phyloP scores from a whole-genome alignment of 192 early-diverging fungal species.

The Coemansia sp. region DNA sequence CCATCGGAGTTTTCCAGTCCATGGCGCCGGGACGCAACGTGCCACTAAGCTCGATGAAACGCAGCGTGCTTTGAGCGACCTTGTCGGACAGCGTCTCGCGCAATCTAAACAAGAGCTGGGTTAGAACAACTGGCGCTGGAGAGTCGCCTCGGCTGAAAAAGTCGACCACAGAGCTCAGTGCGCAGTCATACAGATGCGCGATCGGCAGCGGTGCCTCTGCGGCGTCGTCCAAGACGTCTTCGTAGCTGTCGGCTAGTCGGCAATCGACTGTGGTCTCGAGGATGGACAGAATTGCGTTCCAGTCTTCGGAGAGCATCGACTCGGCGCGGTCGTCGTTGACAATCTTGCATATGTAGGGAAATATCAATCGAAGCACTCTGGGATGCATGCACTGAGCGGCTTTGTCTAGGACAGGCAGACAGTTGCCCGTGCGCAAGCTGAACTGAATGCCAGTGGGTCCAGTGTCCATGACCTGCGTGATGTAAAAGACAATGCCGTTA shows the following conservation, averaged over 20 bases:
- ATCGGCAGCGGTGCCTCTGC: conserved; percentile 11
- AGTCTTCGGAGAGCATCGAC: conserved; percentile 44
- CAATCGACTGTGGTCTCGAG: conserved; percentile 35
- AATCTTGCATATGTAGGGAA: conserved; percentile 50
- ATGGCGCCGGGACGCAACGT: conserved; percentile 31
- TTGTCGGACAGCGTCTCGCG: conserved; percentile 40
- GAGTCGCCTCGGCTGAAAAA: conserved; percentile 17
- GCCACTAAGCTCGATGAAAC: conserved; percentile 30
- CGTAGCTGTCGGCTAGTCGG: conserved; percentile 18
- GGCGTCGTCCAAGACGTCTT: neutral
- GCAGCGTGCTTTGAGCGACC: conserved; percentile 41
- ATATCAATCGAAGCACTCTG: conserved; percentile 40
- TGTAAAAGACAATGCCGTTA: conserved; percentile 55
- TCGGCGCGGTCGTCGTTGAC: conserved; percentile 49
- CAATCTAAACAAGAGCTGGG: conserved; percentile 34
- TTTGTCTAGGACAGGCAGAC: conserved; percentile 50
- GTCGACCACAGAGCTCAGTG: conserved; percentile 28
- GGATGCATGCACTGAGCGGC: conserved; percentile 46
- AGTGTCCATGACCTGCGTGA: conserved; percentile 55
- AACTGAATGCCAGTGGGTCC: conserved; percentile 54
- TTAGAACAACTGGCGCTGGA: conserved; percentile 15
- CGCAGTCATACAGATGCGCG: conserved; percentile 33
- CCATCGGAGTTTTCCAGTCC: conserved; percentile 20
- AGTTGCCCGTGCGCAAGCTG: conserved; percentile 52
- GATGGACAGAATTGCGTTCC: conserved; percentile 36